Evolutionary conservation across 768 basidiomycete species (phyloP).

Genomic region (Panellus pusillus): DNA sequence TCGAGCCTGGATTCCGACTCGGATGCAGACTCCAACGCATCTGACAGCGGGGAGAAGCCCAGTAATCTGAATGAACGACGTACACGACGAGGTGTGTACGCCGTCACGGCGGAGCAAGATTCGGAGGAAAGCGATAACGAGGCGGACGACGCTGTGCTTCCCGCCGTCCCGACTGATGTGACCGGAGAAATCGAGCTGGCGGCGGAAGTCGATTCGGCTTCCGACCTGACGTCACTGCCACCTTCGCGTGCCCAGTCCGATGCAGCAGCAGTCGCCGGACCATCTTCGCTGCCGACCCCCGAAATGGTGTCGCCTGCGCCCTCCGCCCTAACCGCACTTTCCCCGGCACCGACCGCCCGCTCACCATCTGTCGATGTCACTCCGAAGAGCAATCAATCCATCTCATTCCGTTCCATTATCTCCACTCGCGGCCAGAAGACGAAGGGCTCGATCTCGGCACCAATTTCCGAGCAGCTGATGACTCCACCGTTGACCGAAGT

Average conservation of each 20-base stretch:
- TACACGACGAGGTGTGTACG: slow-evolving; percentile 81
- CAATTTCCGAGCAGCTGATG: slow-evolving; percentile 35
- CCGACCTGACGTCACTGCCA: slow-evolving; percentile 45
- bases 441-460: slow-evolving; percentile 17
- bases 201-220: slow-evolving; percentile 48
- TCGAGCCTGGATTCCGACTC: slow-evolving; percentile 44
- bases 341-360: slow-evolving; percentile 26
- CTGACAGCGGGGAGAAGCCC: slow-evolving; percentile 31
- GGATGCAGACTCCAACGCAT: slow-evolving; percentile 38
- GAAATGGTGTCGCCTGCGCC: slow-evolving; percentile 33
- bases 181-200: slow-evolving; percentile 58
- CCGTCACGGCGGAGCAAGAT: slow-evolving; percentile 60
- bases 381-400: slow-evolving; percentile 32
- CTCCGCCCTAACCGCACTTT: slow-evolving; percentile 27
- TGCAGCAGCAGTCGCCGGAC: slow-evolving; percentile 20
- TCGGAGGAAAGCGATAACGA: slow-evolving; percentile 65
- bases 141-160: slow-evolving; percentile 45
- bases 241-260: slow-evolving; percentile 39
- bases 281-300: slow-evolving; percentile 28
- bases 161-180: slow-evolving; percentile 43
- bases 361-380: slow-evolving; percentile 39
- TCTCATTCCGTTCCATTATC: slow-evolving; percentile 56
- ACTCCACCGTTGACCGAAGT: slow-evolving; percentile 48
- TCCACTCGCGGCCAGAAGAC: slow-evolving; percentile 60
- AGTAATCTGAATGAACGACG: slow-evolving; percentile 71